A percentile compares a stretch with the other conserved stretches of the same genome.
phyloP scores from a whole-genome alignment of 2,329 filamentous ascomycete genomes.

The Chalaropsis ovoidea region DNA sequence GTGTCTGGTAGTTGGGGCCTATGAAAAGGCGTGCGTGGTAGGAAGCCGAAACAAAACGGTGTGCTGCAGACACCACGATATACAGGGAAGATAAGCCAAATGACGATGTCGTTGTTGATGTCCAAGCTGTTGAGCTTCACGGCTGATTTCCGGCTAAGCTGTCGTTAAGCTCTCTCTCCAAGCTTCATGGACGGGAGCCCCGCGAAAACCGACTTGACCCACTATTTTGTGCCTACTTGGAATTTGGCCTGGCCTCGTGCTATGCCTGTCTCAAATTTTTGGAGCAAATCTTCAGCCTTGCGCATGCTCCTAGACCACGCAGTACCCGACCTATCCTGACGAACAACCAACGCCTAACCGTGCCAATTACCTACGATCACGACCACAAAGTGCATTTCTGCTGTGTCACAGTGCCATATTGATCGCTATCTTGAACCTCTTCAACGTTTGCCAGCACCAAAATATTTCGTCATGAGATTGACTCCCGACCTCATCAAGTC shows the following conservation, averaged over 20 bases:
- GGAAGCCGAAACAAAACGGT: background rate
- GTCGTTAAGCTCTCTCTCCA: background rate
- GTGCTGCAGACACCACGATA: background rate
- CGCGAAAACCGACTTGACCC: slow-evolving; percentile 5
- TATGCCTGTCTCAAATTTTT: slow-evolving; percentile 15
- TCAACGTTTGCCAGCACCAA: background rate
- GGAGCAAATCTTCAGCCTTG: slow-evolving; percentile 23
- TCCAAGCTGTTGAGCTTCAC: background rate
- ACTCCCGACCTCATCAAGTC: slow-evolving; percentile 88
- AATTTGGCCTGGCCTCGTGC: slow-evolving; percentile 11
- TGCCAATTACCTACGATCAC: background rate
- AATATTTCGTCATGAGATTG: slow-evolving; percentile 63
- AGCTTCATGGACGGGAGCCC: slow-evolving; percentile 2
- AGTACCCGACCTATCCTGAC: background rate
- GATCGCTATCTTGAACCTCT: background rate
- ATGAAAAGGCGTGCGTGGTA: background rate
- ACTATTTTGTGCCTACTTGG: background rate
- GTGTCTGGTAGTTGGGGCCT: slow-evolving; percentile 26
- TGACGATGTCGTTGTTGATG: slow-evolving; percentile 9
- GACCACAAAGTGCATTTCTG: background rate
- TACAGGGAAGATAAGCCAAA: background rate
- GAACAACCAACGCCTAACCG: background rate
- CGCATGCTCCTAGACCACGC: background rate
- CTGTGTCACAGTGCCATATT: background rate
- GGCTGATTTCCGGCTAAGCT: slow-evolving; percentile 18